phyloP scores from a whole-genome alignment of 2,329 filamentous ascomycete genomes.

The Alternaria postmessia region DNA sequence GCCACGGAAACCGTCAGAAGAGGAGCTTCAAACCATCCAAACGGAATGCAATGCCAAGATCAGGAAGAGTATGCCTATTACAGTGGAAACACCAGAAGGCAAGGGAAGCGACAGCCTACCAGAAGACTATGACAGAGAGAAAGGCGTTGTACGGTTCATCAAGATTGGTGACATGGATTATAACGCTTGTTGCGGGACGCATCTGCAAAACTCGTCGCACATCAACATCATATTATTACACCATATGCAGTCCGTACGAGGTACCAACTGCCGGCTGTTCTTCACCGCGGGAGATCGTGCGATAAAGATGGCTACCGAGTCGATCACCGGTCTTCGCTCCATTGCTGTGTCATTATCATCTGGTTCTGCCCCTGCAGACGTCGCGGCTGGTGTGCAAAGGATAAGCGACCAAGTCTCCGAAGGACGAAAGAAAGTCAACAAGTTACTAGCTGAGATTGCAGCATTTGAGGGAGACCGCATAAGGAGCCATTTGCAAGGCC shows the following conservation, averaged over 20 bases:
- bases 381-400: slow-evolving; percentile 34
- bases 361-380: slow-evolving; percentile 30
- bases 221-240: slow-evolving; percentile 43
- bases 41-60: slow-evolving; percentile 38
- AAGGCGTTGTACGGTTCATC: slow-evolving; percentile 44
- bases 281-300: slow-evolving; percentile 45
- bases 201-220: slow-evolving; percentile 44
- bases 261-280: slow-evolving; percentile 43
- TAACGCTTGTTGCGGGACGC: slow-evolving; percentile 47
- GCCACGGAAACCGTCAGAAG: slow-evolving; percentile 38
- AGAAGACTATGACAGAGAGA: slow-evolving; percentile 43
- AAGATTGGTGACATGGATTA: slow-evolving; percentile 45
- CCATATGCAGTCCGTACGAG: slow-evolving; percentile 40
- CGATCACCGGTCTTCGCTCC: slow-evolving; percentile 36
- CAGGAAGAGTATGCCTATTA: slow-evolving; percentile 38
- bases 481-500: slow-evolving; percentile 23
- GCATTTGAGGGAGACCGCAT: slow-evolving; percentile 38
- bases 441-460: slow-evolving; percentile 39
- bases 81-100: slow-evolving; percentile 42
- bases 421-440: slow-evolving; percentile 37
- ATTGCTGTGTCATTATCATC: slow-evolving; percentile 40
- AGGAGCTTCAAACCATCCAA: slow-evolving; percentile 38
- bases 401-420: slow-evolving; percentile 36
- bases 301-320: slow-evolving; percentile 34
- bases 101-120: slow-evolving; percentile 38